Percentiles rank a stretch among this genome's conserved stretches.
These are phyloP conservation scores for Cercospora beticola DNA, from an alignment of 2,329 filamentous ascomycete species.

Conservation along the genomic window DNA sequence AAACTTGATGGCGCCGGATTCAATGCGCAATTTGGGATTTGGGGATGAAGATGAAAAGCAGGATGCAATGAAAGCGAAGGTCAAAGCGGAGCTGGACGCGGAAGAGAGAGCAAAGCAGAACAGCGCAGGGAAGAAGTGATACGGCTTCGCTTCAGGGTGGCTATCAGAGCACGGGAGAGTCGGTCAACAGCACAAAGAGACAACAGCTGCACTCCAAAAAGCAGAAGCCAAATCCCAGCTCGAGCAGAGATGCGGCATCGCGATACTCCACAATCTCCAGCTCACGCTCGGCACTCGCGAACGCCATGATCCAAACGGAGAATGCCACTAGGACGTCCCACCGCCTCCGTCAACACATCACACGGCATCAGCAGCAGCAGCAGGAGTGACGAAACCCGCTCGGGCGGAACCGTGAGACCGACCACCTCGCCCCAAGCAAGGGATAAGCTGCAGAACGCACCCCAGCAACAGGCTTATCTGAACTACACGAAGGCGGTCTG, in stretches of 20 bases:
- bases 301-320: not conserved
- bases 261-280: not conserved
- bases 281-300: not conserved
- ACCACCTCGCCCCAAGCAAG: slow-evolving; percentile 1
- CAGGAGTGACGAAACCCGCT: not conserved
- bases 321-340: not conserved
- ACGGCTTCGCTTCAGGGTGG: not conserved
- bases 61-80: slow-evolving; percentile 8
- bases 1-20: slow-evolving; percentile 96
- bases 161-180: not conserved
- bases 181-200: not conserved
- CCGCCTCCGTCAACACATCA: not conserved
- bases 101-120: slow-evolving; percentile 3
- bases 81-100: slow-evolving; percentile 9
- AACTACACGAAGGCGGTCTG: slow-evolving; percentile 1
- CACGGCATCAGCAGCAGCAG: not conserved
- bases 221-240: not conserved
- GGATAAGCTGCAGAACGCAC: not conserved
- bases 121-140: slow-evolving; percentile 1
- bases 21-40: slow-evolving; percentile 92
- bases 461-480: not conserved
- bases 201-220: not conserved
- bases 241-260: not conserved
- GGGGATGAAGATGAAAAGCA: slow-evolving; percentile 18
- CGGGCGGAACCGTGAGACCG: not conserved